Evolutionary conservation across 345 rosid species (phyloP).

Genomic region (Acer campestre): DNA sequence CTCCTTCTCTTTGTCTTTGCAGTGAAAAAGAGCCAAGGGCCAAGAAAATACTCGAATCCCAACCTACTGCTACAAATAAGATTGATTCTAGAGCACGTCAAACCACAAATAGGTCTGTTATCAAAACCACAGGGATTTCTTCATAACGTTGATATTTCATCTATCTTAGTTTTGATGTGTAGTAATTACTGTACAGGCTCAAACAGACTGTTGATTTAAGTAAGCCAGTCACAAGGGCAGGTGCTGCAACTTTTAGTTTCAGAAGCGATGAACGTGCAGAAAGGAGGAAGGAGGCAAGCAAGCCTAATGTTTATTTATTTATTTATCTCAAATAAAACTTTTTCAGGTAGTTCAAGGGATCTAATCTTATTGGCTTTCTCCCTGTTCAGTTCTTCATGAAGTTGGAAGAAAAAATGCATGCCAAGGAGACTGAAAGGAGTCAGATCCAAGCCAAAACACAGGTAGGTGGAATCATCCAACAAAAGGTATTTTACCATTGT

Average conservation of each 20-base stretch:
- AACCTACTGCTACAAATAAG: slow-evolving; percentile 37
- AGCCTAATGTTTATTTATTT: slow-evolving; percentile 14
- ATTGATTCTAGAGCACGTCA: slow-evolving; percentile 39
- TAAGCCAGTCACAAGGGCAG: slow-evolving; percentile 48
- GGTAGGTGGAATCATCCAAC: slow-evolving; percentile 37
- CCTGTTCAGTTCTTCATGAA: slow-evolving; percentile 59
- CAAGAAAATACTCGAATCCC: slow-evolving; percentile 49
- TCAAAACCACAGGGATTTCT: slow-evolving; percentile 14
- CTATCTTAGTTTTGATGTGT: slow-evolving; percentile 11
- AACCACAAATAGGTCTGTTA: slow-evolving; percentile 48
- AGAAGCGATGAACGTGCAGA: slow-evolving; percentile 72
- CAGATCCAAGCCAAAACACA: slow-evolving; percentile 67
- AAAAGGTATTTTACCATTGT: not conserved
- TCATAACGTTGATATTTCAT: not conserved
- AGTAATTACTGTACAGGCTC: slow-evolving; percentile 38
- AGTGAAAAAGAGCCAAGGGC: slow-evolving; percentile 48
- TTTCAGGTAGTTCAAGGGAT: not conserved
- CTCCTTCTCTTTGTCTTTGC: slow-evolving; percentile 25
- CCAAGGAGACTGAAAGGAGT: slow-evolving; percentile 67
- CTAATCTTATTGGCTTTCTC: not conserved
- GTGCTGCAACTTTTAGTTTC: slow-evolving; percentile 51
- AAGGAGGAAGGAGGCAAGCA: slow-evolving; percentile 77
- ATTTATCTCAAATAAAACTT: not conserved
- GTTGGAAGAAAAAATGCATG: slow-evolving; percentile 76
- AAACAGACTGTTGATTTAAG: slow-evolving; percentile 36